These are phyloP conservation scores for Chrysanthemum makinoi DNA, from an alignment of 129 eudicot genomes.

Conservation along the genomic window DNA sequence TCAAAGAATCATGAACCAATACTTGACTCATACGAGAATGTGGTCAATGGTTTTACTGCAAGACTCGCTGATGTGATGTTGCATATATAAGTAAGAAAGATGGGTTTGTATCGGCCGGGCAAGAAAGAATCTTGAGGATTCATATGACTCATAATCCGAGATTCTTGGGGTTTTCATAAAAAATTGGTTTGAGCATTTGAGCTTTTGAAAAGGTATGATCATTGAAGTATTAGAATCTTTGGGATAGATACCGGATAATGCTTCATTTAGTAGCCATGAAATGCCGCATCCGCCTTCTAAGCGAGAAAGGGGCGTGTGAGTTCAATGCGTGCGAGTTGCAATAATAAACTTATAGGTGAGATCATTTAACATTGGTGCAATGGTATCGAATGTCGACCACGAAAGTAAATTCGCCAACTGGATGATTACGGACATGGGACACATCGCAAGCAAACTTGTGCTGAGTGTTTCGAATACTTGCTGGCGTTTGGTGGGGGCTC, in stretches of 20 bases:
- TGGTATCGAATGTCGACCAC: background rate
- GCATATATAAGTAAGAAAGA: background rate
- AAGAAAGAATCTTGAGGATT: background rate
- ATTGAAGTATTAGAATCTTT: background rate
- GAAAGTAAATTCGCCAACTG: background rate
- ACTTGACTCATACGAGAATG: background rate
- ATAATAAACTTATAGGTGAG: slow-evolving; percentile 29
- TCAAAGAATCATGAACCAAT: background rate
- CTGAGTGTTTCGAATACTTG: no score
- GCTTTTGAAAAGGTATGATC: background rate
- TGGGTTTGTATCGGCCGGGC: background rate
- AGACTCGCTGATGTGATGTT: no score
- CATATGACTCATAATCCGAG: background rate
- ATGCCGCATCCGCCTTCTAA: slow-evolving; percentile 24
- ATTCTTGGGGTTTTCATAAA: background rate
- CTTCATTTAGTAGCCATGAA: background rate
- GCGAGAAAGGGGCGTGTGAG: slow-evolving; percentile 23
- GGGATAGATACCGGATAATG: background rate
- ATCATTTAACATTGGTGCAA: background rate
- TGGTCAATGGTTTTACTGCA: background rate
- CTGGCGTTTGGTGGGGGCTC: slow-evolving; percentile 20
- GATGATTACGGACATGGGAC: slow-evolving; percentile 34
- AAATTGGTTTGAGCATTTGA: background rate
- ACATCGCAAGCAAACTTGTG: slow-evolving; percentile 23
- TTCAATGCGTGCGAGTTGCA: slow-evolving; percentile 11